These are phyloP conservation scores for Crithidia fasciculata DNA, from an alignment of 208 protist species.

Conservation along the genomic window DNA sequence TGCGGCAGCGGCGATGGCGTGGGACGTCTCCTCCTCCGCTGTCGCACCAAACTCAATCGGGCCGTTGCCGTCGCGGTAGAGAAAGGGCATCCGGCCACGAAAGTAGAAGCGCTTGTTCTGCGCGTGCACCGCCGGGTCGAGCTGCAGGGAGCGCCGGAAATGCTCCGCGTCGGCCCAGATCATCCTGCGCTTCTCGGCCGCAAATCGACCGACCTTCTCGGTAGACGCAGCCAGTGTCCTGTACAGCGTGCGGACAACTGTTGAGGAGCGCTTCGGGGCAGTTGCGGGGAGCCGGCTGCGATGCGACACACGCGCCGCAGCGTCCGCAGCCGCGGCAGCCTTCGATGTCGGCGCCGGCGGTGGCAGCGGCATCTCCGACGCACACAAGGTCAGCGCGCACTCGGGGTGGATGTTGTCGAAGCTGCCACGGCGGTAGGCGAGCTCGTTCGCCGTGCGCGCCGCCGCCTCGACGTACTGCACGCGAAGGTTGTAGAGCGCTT, in stretches of 20 bases:
- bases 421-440: slow-evolving; percentile 15
- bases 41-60: background rate
- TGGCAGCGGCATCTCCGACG: slow-evolving; percentile 24
- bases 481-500: slow-evolving; percentile 16
- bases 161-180: slow-evolving; percentile 8
- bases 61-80: slow-evolving; percentile 11
- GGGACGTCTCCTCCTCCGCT: background rate
- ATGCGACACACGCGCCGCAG: no score
- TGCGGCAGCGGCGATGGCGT: background rate
- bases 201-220: no score
- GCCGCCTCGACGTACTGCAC: background rate
- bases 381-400: slow-evolving; percentile 26
- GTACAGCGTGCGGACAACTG: no score
- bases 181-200: no score
- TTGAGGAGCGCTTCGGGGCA: no score
- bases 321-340: no score
- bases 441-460: slow-evolving; percentile 19
- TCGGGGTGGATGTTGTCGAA: slow-evolving; percentile 14
- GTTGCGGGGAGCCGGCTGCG: no score
- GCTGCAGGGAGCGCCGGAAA: background rate
- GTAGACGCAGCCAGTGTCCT: no score
- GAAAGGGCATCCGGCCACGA: slow-evolving; percentile 3
- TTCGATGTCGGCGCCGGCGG: background rate
- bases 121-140: background rate
- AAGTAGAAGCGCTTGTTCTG: background rate